Percentiles rank a stretch among this genome's conserved stretches.
phyloP scores from a whole-genome alignment of 352 stramenopile genomes.

The Globisporangium paddicum region DNA sequence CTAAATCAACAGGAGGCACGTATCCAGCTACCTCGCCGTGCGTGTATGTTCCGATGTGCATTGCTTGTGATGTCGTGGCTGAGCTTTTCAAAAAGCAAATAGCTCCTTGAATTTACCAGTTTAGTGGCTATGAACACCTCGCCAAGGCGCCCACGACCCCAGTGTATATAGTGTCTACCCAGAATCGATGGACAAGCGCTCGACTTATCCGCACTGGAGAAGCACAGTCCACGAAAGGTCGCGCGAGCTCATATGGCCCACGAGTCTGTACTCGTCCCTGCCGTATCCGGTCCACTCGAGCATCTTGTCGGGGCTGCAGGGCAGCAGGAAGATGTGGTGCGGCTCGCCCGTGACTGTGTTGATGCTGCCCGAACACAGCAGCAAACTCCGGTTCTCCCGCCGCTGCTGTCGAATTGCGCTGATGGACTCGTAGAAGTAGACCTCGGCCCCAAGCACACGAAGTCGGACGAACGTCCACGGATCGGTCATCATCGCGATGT shows the following conservation, averaged over 20 bases:
- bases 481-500: conserved; percentile 44
- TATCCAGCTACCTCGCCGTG: background rate
- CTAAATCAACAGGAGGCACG: background rate
- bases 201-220: conserved; percentile 13
- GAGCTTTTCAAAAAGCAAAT: background rate
- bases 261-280: conserved; percentile 14
- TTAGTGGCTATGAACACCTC: background rate
- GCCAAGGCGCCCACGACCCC: too few relatives aligned
- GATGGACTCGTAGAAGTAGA: conserved; percentile 28
- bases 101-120: background rate
- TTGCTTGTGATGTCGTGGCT: background rate
- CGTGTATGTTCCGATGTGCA: too few relatives aligned
- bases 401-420: background rate
- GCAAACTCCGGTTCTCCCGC: background rate
- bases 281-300: conserved; percentile 21
- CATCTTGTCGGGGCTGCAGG: conserved; percentile 23
- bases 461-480: conserved; percentile 29
- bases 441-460: conserved; percentile 18
- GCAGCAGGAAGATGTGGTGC: conserved; percentile 24
- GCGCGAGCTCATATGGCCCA: conserved; percentile 17
- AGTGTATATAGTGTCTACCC: too few relatives aligned
- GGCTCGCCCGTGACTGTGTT: background rate
- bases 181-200: background rate
- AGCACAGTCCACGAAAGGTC: conserved; percentile 12
- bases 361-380: background rate